phyloP scores from a whole-genome alignment of 2,329 filamentous ascomycete genomes.

The Rutstroemia sp. region DNA sequence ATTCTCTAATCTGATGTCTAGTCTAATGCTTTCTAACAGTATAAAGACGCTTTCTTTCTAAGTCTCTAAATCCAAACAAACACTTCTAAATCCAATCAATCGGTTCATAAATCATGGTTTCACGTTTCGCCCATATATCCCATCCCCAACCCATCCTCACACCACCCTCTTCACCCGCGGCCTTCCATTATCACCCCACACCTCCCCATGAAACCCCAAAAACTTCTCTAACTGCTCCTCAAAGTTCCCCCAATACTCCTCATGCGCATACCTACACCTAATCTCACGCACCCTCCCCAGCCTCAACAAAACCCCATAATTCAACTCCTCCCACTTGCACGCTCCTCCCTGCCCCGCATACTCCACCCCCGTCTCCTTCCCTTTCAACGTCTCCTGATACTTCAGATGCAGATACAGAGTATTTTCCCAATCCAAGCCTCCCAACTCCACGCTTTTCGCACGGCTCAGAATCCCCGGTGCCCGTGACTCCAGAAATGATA shows the following conservation, averaged over 20 bases:
- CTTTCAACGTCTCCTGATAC: not conserved
- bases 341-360: constrained; percentile 4
- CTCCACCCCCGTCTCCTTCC: not conserved
- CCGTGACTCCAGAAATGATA: not conserved
- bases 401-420: constrained; percentile 1
- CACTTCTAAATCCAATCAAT: not conserved
- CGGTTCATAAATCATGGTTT: not conserved
- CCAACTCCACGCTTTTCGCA: not conserved
- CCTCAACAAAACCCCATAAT: not conserved
- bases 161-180: not conserved
- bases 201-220: not conserved
- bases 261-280: not conserved
- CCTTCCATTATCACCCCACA: not conserved
- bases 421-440: constrained; percentile 3
- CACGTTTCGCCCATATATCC: not conserved
- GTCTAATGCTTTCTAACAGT: not conserved
- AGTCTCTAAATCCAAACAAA: no score
- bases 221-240: constrained; percentile 1
- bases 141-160: not conserved
- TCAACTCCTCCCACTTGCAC: not conserved
- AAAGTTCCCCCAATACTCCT: constrained; percentile 4
- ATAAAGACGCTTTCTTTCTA: not conserved
- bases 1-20: not conserved
- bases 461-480: not conserved
- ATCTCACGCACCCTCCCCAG: not conserved